Evolutionary conservation across 495 filamentous ascomycete genomes (phyloP), one percentile per base, ranked within the genome.

Genomic region (Letharia columbiana): DNA sequence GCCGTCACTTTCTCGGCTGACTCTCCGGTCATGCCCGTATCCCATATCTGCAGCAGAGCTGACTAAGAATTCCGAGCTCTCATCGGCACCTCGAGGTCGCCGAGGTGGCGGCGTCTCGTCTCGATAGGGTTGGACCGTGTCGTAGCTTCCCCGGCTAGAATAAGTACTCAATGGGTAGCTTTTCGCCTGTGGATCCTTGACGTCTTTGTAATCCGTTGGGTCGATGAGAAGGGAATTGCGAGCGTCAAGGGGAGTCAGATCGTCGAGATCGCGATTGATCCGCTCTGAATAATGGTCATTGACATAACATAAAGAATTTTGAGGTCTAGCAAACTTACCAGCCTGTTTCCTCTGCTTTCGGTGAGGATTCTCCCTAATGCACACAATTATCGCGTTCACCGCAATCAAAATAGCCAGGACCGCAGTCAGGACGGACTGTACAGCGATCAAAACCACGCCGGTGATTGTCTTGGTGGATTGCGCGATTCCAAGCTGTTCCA

Each of bases 391-490:
- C 37, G 92, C 89, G 71, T 98, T 98, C 74, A 91, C 87, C 23
- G 85, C 88, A 71, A 98, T 94, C 45, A 98, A 79, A 63, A 98
- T 92, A 40, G 91, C 94, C 59, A 98, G 81, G 42, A 89, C 75
- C 64, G 82, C 91, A 2, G 94, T 95, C 62, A 98, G 79, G 10
- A 87, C 84, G 0, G 89, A 90, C 76, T 98, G 94, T 23, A 97
- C 81, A 54, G 85, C 93, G 66, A 98, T 93, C 56, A 98, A 80
- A 17, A 93, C 89, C 40, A 97, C 86, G 50, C 94, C 94, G 49
- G 87, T 90, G 67, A 97, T 84, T 3, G 94, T 98, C 77, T 98
- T 92, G n/a, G 94, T 97, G 13, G 91, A 95, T 71, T 96, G 89
- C 8, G 88, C 81, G 68, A 98, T 87, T 47, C 90, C 91, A 56